These are phyloP conservation scores for Gamarada debralockiae DNA, from an alignment of 495 filamentous ascomycete species.

Conservation along the genomic window DNA sequence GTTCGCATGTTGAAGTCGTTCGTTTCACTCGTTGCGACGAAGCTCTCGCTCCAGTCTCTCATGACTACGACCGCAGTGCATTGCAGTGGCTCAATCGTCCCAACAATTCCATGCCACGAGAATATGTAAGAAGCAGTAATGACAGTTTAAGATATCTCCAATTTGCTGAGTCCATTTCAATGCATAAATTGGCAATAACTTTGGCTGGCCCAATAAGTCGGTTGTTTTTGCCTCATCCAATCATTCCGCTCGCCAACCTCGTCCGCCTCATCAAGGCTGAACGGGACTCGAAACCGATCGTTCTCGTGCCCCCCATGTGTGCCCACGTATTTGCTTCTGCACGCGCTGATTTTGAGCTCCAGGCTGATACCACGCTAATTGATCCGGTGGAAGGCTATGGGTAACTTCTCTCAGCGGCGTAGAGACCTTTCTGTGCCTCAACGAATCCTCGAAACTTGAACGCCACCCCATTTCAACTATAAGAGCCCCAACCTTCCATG, in stretches of 20 bases:
- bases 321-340: not conserved
- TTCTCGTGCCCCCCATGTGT: not conserved
- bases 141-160: not conserved
- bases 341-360: no score
- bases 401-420: no score
- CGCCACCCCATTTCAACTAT: no score
- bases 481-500: no score
- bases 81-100: not conserved
- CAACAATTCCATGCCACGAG: not conserved
- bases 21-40: no score
- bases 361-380: no score
- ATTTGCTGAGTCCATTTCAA: not conserved
- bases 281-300: not conserved
- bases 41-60: no score
- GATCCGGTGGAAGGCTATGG: no score
- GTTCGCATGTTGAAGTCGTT: no score
- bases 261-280: slow-evolving; percentile 1
- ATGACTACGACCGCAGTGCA: not conserved
- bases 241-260: not conserved
- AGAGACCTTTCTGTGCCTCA: no score
- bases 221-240: not conserved
- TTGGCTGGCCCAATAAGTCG: no score
- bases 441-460: no score
- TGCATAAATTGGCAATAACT: not conserved
- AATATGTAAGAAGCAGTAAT: not conserved